Base-by-base conservation (phyloP, 2,329 filamentous ascomycete species). In the Penicillium sp. region DNA sequence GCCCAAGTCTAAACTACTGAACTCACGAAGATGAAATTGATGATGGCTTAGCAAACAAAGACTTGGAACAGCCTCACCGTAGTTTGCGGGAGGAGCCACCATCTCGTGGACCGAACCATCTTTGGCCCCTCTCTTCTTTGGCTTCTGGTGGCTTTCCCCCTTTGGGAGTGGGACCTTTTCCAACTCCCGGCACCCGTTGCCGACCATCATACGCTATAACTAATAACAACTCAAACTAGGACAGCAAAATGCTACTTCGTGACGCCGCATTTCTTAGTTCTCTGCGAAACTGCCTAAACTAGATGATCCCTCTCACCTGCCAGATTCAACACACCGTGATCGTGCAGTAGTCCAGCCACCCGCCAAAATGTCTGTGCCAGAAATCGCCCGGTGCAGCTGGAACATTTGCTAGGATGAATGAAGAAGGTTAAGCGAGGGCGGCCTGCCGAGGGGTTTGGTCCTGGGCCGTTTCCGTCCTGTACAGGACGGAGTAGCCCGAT, bases 361-460 rank as follows among this genome's bases (percentile, higher is more conserved):
- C 40, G 39, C 36, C 19, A 16, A 53, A 56, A 44, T 39, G 36
- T 36, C 39, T 46, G 19, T 52, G n/a, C 56, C 56, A 50, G 56
- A 55, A 56, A 27, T 9, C 22, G 43, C 43, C 18, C 14, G 43
- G 7, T 36, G 33, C 27, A 33, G 27, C 19, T 31, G 31, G 31
- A 46, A 51, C 59, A 59, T 61, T 59, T 59, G 54, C 56, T 46
- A 33, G 54, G 55, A 54, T 65, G 52, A 62, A 59, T 59, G 47
- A 51, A 65, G 66, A 68, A 68, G 64, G 66, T 66, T 58, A 62
- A 46, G 64, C 66, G 66, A 68, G 56, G 16, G 16, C 33, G 22
- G 19, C 19, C n/a, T 52, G 22, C 37, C 24, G 37, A 52, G 50
- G 22, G 37, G n/a, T 37, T 51, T 51, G 19, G 22, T 19, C 37